Conservation (phyloP, 129 eudicot genomes). For the Apium graveolens region DNA sequence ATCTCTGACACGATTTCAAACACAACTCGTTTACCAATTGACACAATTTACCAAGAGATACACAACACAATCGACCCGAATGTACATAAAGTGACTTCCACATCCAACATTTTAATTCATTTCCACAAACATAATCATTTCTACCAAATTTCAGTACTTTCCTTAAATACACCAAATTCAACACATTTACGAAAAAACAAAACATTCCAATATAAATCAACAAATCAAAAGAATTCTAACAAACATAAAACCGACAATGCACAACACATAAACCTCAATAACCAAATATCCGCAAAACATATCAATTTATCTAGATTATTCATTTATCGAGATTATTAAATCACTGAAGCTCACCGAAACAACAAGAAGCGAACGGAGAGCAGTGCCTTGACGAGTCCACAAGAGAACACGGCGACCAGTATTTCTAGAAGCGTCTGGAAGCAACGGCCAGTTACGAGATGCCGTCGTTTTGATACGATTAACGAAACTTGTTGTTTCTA, state of each 20-base stretch:
- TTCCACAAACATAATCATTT: not conserved
- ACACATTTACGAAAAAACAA: no score
- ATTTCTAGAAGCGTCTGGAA: conserved; percentile 42
- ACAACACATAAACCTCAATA: no score
- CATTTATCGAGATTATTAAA: not conserved
- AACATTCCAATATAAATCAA: no score
- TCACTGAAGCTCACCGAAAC: conserved; percentile 49
- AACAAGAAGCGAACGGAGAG: conserved; percentile 70
- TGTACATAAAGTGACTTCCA: not conserved
- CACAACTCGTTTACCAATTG: not conserved
- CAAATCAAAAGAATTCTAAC: no score
- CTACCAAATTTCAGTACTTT: not conserved
- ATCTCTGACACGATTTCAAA: not conserved
- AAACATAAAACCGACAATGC: no score
- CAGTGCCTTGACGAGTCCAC: conserved; percentile 70
- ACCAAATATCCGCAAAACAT: no score
- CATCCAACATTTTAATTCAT: not conserved
- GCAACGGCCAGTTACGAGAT: conserved; percentile 43
- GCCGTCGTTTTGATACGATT: conserved; percentile 40
- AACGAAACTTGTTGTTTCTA: conserved; percentile 17
- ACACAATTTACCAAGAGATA: not conserved
- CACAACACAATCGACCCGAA: not conserved
- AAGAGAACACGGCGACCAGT: conserved; percentile 34
- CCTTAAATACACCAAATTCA: no score
- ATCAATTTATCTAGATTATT: not conserved